Percentiles rank a stretch among this genome's conserved stretches.
phyloP scores from a whole-genome alignment of 108 stramenopile genomes.

The Cyclostephanos tholiformis region DNA sequence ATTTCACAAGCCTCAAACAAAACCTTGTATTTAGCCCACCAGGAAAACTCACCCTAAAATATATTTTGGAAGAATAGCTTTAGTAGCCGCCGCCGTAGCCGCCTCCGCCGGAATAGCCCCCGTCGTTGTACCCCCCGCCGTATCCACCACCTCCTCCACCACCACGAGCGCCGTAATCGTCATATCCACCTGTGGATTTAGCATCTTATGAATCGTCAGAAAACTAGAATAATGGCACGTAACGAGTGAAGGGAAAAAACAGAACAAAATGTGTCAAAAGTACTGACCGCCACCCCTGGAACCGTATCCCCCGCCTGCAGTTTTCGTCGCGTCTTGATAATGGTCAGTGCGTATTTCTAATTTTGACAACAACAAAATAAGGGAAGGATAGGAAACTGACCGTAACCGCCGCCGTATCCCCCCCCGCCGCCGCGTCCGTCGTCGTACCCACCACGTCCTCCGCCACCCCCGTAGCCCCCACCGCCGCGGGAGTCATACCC shows the following conservation, averaged over 20 bases:
- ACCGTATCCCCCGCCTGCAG: constrained; percentile 55
- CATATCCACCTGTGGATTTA: constrained; percentile 32
- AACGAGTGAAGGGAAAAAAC: background rate
- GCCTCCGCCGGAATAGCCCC: constrained; percentile 37
- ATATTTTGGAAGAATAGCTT: background rate
- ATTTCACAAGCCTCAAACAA: background rate
- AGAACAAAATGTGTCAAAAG: constrained; percentile 1
- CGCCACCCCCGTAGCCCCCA: constrained; percentile 30
- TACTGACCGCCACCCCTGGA: constrained; percentile 31
- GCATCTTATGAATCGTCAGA: constrained; percentile 1
- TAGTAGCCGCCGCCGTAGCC: constrained; percentile 51
- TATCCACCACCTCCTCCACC: constrained; percentile 17
- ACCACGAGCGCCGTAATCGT: constrained; percentile 52
- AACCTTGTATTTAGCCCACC: background rate
- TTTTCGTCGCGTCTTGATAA: constrained; percentile 32
- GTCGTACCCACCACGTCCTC: constrained; percentile 35
- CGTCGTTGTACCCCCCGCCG: constrained; percentile 15
- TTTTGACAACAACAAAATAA: background rate
- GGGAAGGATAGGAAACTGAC: background rate
- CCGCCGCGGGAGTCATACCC: constrained; percentile 42
- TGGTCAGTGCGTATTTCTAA: background rate
- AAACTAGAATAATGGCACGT: background rate
- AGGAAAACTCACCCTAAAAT: constrained; percentile 1
- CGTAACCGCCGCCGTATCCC: constrained; percentile 20
- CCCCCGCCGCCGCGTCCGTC: constrained; percentile 22